phyloP scores from a whole-genome alignment of 1,139 yeast genomes.

The Saccharomyces hybrid region DNA sequence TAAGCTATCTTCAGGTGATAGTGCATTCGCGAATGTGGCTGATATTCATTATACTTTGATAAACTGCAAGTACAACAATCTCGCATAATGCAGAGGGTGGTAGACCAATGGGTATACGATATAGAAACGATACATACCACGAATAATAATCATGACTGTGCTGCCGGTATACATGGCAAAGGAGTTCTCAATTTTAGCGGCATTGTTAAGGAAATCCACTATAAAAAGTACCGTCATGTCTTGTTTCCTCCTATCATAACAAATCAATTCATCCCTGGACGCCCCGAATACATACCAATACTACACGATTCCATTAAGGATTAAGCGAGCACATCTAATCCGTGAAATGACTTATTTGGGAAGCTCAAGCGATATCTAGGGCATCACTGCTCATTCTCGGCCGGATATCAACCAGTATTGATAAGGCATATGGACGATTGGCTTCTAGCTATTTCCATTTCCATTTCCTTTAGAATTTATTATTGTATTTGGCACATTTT shows the following conservation, averaged over 20 bases:
- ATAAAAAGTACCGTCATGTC: not conserved
- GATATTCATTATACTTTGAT: not conserved
- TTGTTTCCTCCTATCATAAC: constrained; percentile 1
- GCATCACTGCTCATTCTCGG: not conserved
- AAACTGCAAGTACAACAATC: not conserved
- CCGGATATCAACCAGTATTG: not conserved
- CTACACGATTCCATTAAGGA: not conserved
- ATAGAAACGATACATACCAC: not conserved
- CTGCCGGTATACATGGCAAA: not conserved
- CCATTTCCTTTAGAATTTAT: not conserved
- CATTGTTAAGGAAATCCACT: not conserved
- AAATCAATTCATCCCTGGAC: constrained; percentile 2
- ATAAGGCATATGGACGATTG: not conserved
- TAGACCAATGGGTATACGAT: not conserved
- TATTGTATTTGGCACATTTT: not conserved
- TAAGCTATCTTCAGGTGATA: not conserved
- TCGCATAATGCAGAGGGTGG: not conserved
- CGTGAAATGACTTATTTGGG: too few relatives aligned
- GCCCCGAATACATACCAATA: constrained; percentile 1
- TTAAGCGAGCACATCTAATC: not conserved
- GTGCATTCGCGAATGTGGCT: not conserved
- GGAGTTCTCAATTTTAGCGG: not conserved
- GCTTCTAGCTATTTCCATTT: not conserved
- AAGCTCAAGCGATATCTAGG: not conserved
- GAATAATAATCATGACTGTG: not conserved